Base-by-base conservation (phyloP, 805 yeast species). In the Yarrowia phangngaensis region DNA sequence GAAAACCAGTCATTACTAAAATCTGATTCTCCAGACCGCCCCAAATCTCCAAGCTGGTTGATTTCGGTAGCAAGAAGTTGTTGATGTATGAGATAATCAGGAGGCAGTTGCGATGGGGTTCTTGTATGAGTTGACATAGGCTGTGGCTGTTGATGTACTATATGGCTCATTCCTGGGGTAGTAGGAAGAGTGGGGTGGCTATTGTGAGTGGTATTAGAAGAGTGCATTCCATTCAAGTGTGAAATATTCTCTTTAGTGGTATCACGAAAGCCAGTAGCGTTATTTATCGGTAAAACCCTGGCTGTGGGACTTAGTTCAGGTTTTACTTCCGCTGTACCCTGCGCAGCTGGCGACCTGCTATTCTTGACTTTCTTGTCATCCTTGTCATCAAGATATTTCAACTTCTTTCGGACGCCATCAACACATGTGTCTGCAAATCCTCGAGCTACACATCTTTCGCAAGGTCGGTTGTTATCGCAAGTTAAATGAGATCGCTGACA, bases 401-500 rank as follows among this genome's bases (percentile, higher is more conserved):
- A 70, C 66, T 84, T 84, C 66, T 83, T 82, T 36, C 97, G 69
- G 2, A 92, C 92, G 4, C 96, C 96, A 67, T 92, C 97, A 23
- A 76, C 77, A 66, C 97, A 90, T 0, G 84, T 71, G 12, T 69
- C 74, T 1, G 72, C 74, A 12, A 87, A 65, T 0, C 89, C 90
- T 58, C 87, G 72, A 20, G 70, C 71, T 3, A 82, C 63, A 64
- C 98, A 90, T 41, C 95, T 65, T 49, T 74, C 73, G 59, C 98
- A 90, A 0, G 95, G 95, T 28, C 95, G 76, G 61, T 63, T 63
- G 19, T 80, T 76, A 57, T 89, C 96, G 64, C 98, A 90, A 0
- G 97, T 85, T 72, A 89, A 78, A 63, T 90, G 98, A 2, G 95
- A 84, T 58, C 79, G 77, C 53, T 89, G 88, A 61, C 98, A 90